Evolutionary conservation across 2,329 filamentous ascomycete genomes (phyloP), one percentile per base, ranked within the genome.

Genomic region (Gremmenia infestans): DNA sequence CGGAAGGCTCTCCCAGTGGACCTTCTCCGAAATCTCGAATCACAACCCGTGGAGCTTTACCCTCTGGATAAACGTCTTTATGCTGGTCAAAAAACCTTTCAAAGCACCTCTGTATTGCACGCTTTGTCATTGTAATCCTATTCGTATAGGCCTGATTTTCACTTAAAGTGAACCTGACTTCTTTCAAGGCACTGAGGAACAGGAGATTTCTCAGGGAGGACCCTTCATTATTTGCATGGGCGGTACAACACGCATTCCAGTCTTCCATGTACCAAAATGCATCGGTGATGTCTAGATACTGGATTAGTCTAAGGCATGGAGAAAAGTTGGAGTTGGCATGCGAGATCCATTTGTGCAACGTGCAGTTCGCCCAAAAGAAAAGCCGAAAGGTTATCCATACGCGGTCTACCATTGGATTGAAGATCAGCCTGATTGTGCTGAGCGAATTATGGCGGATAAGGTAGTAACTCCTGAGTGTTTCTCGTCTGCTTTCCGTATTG

Each of bases 371-470:
- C 22, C 2, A 22, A 22, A 22, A 22, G n/a, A 6, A 14, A 45
- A 23, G 4, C 28, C 2, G 6, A 9, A 45, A 23, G n/a, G 4
- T 9, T 5, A 45, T 23, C 11, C 42, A 45, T 17, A 11, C 11
- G 4, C 19, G 42, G 19, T 45, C 19, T 45, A 12, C 9, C 4
- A 2, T 19, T 23, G 19, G 19, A 22, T 45, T 45, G 4, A 17
- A 14, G 2, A 45, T 22, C n/a, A 19, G n/a, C 19, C 19, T 23
- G 2, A 45, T 19, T 9, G 4, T 12, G 5, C 5, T 5, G 19
- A 14, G 3, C 0, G 1, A 14, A 5, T 2, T 12, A 1, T 11
- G 11, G 19, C 19, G 5, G 11, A 19, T 19, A 12, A 45, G 1
- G 19, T 19, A 22, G 19, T 45, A 45, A 19, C 42, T 19, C 19